Base-by-base conservation (phyloP, 805 yeast species). In the Kodamaea restingae region DNA sequence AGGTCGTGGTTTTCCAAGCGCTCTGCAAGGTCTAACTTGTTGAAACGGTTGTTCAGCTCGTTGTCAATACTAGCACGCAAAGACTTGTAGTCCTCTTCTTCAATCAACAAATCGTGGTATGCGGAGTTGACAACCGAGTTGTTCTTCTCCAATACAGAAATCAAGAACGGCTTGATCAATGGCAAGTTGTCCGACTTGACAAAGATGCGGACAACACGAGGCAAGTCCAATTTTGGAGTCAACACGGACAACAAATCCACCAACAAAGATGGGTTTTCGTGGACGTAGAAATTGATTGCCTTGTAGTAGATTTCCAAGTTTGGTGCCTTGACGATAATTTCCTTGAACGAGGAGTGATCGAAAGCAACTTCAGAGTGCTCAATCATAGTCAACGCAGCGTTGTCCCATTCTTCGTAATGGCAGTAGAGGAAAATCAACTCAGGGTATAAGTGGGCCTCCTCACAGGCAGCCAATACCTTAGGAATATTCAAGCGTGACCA, bases 371-470 rank as follows among this genome's bases (percentile, higher is more conserved):
- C 87, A 3, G 95, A 83, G 59, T 81, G 88, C 62, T 93, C 97
- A 73, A 93, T 93, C 90, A 93, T 87, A 11, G 96, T 81, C 59
- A 93, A 75, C 25, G 96, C 88, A 45, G 98, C 98, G 63, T 93
- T 93, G 63, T 93, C 98, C 95, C 96, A 93, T 70, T 93, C 98
- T 60, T 93, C 98, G 62, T 93, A 93, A 65, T 93, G 98, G 60
- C 96, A 88, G 70, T 91, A 91, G 63, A 93, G 72, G 81, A 93
- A 93, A 42, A 93, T 88, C 52, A 91, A 74, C 68, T 93, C 98
- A 15, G 95, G 93, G 90, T 97, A 93, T 58, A 93, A 71, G 59
- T 93, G 98, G 29, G 96, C 93, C 41, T 70, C 79, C 65, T 91
- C 97, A 56, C 93, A 85, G 22, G 96, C 97, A 49, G 86, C 80